These are phyloP conservation scores for Entophlyctis helioformis DNA, from an alignment of 192 early-diverging fungal species.

Conservation along the genomic window DNA sequence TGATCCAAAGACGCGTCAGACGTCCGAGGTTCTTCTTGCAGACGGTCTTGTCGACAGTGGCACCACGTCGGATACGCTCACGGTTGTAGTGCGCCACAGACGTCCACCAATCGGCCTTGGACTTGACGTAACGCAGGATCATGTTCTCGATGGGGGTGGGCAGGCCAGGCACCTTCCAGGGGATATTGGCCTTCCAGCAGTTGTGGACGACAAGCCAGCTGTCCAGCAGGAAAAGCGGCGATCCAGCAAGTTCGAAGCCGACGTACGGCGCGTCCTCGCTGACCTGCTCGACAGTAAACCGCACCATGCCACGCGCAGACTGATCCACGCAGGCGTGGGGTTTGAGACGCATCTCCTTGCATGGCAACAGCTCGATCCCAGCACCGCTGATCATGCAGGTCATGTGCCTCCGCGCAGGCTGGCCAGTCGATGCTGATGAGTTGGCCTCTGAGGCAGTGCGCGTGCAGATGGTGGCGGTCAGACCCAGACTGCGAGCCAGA, in stretches of 20 bases:
- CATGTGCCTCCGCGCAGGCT: no score
- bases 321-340: no score
- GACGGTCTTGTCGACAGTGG: slow-evolving; percentile 98
- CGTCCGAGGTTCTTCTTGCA: slow-evolving; percentile 97
- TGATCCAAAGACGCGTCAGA: slow-evolving; percentile 94
- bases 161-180: slow-evolving; percentile 98
- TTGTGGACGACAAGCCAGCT: no score
- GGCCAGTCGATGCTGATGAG: no score
- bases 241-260: no score
- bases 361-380: slow-evolving; percentile 4
- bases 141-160: slow-evolving; percentile 98
- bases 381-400: slow-evolving; percentile 22
- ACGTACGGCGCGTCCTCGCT: no score
- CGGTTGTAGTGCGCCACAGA: slow-evolving; percentile 97
- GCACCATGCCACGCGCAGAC: no score
- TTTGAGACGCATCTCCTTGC: slow-evolving; percentile 4
- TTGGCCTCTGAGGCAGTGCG: no score
- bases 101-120: slow-evolving; percentile 99
- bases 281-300: no score
- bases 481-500: no score
- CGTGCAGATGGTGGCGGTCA: no score
- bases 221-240: no score
- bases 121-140: slow-evolving; percentile 97
- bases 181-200: slow-evolving; percentile 96
- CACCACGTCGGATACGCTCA: slow-evolving; percentile 95